Conservation (phyloP, 331 rosid species). For the Quercus phellos region DNA sequence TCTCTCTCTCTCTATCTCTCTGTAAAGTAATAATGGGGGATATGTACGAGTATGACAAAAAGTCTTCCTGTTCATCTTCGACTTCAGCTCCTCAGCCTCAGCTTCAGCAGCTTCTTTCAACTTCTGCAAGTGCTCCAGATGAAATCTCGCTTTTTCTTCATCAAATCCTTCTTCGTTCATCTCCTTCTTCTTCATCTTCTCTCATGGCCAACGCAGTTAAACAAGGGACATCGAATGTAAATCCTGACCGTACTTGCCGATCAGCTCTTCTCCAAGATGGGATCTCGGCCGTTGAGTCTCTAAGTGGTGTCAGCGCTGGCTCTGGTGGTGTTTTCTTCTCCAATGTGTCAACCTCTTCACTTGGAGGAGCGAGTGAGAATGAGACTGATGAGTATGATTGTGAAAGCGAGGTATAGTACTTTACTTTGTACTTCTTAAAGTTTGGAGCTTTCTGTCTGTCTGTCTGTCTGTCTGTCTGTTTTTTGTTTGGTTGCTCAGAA, state of each 20-base stretch:
- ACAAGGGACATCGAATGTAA: neutral
- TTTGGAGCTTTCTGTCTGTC: constrained; percentile 10
- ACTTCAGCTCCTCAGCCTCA: constrained; percentile 14
- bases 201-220: neutral
- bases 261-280: constrained; percentile 27
- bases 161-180: constrained; percentile 73
- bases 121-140: constrained; percentile 45
- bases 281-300: constrained; percentile 44
- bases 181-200: constrained; percentile 36
- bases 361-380: constrained; percentile 53
- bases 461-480: constrained; percentile 26
- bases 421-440: neutral
- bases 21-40: constrained; percentile 43
- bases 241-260: constrained; percentile 19
- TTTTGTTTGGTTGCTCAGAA: constrained; percentile 21
- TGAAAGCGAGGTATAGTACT: constrained; percentile 69
- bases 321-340: constrained; percentile 4
- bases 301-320: constrained; percentile 8
- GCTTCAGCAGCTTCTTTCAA: constrained; percentile 1
- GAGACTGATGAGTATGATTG: constrained; percentile 82
- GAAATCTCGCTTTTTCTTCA: constrained; percentile 85
- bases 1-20: neutral
- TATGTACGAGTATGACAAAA: constrained; percentile 30
- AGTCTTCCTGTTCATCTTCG: constrained; percentile 19
- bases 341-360: constrained; percentile 51